Evolutionary conservation across 192 early-diverging fungal genomes (phyloP).

Genomic region (Linnemannia elongata): DNA sequence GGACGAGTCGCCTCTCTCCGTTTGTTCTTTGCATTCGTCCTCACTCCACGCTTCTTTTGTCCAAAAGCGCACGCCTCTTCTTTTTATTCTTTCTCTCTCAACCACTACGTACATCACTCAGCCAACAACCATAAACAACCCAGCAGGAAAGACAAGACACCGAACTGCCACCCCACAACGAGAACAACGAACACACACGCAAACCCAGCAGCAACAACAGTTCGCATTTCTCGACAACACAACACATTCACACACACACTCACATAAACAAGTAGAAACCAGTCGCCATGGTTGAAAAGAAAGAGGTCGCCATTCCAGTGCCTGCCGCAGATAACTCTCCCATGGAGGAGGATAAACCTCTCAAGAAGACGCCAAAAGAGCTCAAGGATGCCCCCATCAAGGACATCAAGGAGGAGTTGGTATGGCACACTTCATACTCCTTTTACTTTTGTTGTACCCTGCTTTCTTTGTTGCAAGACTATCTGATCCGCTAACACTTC

Average conservation of each 20-base stretch:
- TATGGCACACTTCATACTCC: not conserved
- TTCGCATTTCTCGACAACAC: not conserved
- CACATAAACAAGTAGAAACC: not conserved
- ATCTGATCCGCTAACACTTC: not conserved
- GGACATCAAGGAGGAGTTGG: constrained; percentile 54
- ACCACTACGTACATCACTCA: not conserved
- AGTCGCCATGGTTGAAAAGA: constrained; percentile 49
- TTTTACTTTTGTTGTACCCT: not conserved
- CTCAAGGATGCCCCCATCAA: constrained; percentile 58
- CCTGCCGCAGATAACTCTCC: constrained; percentile 57
- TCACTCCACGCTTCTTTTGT: not conserved
- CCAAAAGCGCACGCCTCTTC: not conserved
- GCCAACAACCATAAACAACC: not conserved
- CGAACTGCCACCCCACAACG: not conserved
- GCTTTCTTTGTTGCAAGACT: too few species aligned
- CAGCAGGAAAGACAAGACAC: not conserved
- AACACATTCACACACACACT: constrained; percentile 1
- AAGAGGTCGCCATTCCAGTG: constrained; percentile 46
- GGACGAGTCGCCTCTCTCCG: not conserved
- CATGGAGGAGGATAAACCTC: constrained; percentile 58
- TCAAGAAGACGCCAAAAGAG: constrained; percentile 57
- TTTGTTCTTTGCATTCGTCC: not conserved
- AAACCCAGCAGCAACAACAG: not conserved
- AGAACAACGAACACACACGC: not conserved
- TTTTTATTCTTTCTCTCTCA: not conserved